These are phyloP conservation scores for Halteria grandinella DNA, from an alignment of 73 alveolate genomes.

Conservation along the genomic window DNA sequence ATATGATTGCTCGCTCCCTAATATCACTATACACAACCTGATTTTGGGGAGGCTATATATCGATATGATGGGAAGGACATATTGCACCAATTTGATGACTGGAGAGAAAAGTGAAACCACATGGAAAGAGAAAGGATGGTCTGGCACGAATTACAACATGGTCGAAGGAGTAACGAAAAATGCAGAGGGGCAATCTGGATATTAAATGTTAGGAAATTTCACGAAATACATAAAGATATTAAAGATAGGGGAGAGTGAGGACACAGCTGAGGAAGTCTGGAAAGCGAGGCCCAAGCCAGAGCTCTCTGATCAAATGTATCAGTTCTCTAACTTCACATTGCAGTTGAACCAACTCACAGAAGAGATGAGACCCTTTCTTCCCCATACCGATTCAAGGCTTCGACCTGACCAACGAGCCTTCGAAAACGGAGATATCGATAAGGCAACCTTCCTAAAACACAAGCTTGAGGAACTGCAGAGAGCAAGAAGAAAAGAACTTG, in stretches of 20 bases:
- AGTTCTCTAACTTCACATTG: conserved; percentile 74
- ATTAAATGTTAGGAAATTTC: conserved; percentile 23
- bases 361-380: conserved; percentile 79
- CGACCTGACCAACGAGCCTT: conserved; percentile 97
- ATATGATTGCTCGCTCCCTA: conserved; percentile 31
- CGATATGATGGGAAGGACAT: conserved; percentile 38
- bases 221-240: background rate
- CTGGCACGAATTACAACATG: conserved; percentile 20
- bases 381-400: conserved; percentile 96
- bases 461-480: conserved; percentile 95
- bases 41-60: conserved; percentile 46
- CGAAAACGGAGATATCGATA: conserved; percentile 89
- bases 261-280: conserved; percentile 73
- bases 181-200: background rate
- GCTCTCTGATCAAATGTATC: conserved; percentile 80
- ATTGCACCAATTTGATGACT: conserved; percentile 34
- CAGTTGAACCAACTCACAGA: conserved; percentile 88
- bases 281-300: conserved; percentile 70
- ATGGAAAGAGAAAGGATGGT: conserved; percentile 52
- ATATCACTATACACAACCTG: conserved; percentile 47
- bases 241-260: background rate
- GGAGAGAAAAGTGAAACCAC: conserved; percentile 25
- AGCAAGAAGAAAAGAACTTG: conserved; percentile 51
- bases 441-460: conserved; percentile 89
- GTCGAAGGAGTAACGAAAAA: conserved; percentile 30